Evolutionary conservation across 495 filamentous ascomycete species (phyloP).

Genomic region (Hyaloscypha bicolor): DNA sequence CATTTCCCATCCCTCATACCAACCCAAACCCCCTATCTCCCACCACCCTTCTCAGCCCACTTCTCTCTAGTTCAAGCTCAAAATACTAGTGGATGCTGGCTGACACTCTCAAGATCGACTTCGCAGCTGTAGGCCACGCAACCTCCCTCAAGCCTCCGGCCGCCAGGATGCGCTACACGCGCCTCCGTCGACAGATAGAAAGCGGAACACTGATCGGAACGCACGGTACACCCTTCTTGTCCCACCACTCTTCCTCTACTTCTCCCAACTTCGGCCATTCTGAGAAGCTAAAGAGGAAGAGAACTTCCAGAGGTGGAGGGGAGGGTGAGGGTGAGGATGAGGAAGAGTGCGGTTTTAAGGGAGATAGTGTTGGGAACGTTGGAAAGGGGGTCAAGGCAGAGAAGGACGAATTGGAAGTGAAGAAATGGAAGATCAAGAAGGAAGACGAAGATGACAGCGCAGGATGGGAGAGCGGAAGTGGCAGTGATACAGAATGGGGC

Average conservation of each 20-base stretch:
- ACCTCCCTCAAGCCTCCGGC: slow-evolving; percentile 39
- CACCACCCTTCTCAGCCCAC: too few relatives aligned
- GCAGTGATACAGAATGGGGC: not conserved
- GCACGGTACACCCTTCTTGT: slow-evolving; percentile 24
- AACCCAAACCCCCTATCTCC: not conserved
- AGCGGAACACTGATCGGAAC: slow-evolving; percentile 30
- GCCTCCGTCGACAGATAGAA: slow-evolving; percentile 41
- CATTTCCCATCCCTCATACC: not conserved
- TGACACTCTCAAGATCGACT: slow-evolving; percentile 39
- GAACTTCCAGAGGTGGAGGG: not conserved
- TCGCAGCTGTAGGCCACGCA: slow-evolving; percentile 36
- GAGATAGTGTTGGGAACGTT: not conserved
- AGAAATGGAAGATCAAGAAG: slow-evolving; percentile 5
- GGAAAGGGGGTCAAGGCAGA: not conserved
- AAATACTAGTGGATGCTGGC: not conserved
- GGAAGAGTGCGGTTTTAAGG: not conserved
- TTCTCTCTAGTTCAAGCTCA: too few relatives aligned
- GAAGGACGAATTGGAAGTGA: not conserved
- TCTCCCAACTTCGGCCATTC: too few relatives aligned
- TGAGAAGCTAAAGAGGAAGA: slow-evolving; percentile 5
- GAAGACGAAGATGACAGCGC: not conserved
- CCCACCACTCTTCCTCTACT: not conserved
- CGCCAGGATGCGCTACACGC: slow-evolving; percentile 42
- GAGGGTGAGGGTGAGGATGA: not conserved
- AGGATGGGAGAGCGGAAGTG: not conserved